Evolutionary conservation across 192 early-diverging fungal species (phyloP).

Genomic region (Spizellomyces punctatus): DNA sequence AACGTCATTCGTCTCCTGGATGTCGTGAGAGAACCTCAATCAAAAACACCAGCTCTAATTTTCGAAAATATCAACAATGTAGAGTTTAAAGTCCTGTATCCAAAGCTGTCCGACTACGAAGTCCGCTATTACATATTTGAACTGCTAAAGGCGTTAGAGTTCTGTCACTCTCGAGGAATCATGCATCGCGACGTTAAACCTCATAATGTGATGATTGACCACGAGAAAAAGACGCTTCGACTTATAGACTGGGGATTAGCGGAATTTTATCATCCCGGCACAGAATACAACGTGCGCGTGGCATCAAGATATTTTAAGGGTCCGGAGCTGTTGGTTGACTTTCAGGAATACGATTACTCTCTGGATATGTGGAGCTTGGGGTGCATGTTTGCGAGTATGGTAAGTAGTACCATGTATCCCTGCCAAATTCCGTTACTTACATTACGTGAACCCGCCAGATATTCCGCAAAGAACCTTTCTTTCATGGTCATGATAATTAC

Average conservation of each 20-base stretch:
- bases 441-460: slow-evolving; percentile 62
- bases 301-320: slow-evolving; percentile 99
- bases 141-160: slow-evolving; percentile 96
- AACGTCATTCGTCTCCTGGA: slow-evolving; percentile 93
- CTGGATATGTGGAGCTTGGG: slow-evolving; percentile 99
- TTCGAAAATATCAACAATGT: slow-evolving; percentile 98
- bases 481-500: slow-evolving; percentile 97
- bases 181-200: slow-evolving; percentile 99
- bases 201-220: slow-evolving; percentile 99
- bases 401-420: slow-evolving; percentile 21
- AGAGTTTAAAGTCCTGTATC: slow-evolving; percentile 97
- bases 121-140: slow-evolving; percentile 97
- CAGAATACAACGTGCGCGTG: slow-evolving; percentile 97
- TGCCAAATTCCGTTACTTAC: neutral
- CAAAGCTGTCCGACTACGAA: slow-evolving; percentile 90
- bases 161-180: slow-evolving; percentile 96
- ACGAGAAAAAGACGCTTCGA: slow-evolving; percentile 88
- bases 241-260: slow-evolving; percentile 99
- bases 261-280: slow-evolving; percentile 98
- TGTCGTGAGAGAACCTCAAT: slow-evolving; percentile 93
- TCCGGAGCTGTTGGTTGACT: slow-evolving; percentile 97
- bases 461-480: slow-evolving; percentile 99
- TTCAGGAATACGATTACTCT: slow-evolving; percentile 98
- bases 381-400: slow-evolving; percentile 99
- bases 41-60: slow-evolving; percentile 94